Evolutionary conservation across 257 asterid species (phyloP).

Genomic region (Rauvolfia tetraphylla): DNA sequence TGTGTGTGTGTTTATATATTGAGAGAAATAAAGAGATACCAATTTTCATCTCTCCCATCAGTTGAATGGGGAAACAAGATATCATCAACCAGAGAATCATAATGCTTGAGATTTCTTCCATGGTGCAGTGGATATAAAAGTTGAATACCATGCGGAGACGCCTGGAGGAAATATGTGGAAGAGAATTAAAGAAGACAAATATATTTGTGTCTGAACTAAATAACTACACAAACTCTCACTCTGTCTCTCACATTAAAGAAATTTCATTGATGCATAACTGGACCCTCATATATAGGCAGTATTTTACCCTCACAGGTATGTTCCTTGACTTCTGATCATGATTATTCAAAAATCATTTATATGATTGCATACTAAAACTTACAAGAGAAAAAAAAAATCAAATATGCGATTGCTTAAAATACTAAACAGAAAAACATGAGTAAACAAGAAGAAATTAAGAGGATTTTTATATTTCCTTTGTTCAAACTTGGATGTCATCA

Average conservation of each 20-base stretch:
- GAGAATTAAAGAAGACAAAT: constrained; percentile 3
- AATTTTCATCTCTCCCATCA: constrained; percentile 32
- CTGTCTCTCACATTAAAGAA: not conserved
- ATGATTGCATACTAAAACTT: not conserved
- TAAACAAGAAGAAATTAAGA: not conserved
- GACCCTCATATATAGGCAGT: not conserved
- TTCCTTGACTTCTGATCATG: not conserved
- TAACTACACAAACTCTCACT: not conserved
- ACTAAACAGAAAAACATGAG: not conserved
- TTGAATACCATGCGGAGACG: constrained; percentile 37
- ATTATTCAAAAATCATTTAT: not conserved
- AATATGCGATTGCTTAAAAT: not conserved
- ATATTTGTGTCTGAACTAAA: not conserved
- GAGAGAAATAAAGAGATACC: constrained; percentile 38
- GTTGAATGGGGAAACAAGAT: constrained; percentile 32
- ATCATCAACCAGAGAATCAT: constrained; percentile 35
- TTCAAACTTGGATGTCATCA: not conserved
- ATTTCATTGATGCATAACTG: not conserved
- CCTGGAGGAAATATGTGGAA: constrained; percentile 43
- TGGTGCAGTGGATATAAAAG: constrained; percentile 28
- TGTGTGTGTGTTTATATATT: too few species aligned
- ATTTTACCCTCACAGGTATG: not conserved
- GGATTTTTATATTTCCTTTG: not conserved
- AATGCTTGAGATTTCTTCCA: constrained; percentile 34
- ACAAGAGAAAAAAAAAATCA: not conserved